These are phyloP conservation scores for Glaciozyma antarctica DNA, from an alignment of 768 basidiomycete species.

Conservation along the genomic window DNA sequence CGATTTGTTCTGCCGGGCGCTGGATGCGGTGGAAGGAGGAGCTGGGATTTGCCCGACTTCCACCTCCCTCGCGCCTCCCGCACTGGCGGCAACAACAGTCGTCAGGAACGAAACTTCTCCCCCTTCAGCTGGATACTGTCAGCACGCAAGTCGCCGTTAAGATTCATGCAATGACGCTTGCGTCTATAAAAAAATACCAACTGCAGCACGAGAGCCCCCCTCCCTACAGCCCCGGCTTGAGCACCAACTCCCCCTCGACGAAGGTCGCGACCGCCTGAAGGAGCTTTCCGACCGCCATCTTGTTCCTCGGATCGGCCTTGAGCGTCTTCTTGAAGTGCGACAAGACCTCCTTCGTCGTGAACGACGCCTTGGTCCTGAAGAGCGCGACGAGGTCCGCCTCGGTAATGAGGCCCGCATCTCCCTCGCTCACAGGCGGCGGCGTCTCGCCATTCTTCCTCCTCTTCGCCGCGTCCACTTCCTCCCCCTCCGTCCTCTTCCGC, in stretches of 20 bases:
- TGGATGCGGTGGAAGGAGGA: too few species aligned
- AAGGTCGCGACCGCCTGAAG: slow-evolving; percentile 19
- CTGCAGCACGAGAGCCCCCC: not conserved
- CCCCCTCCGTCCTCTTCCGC: slow-evolving; percentile 57
- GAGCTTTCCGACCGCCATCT: slow-evolving; percentile 11
- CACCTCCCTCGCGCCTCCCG: too few species aligned
- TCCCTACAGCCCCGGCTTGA: slow-evolving; percentile 21
- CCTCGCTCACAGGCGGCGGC: slow-evolving; percentile 1
- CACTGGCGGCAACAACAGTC: too few species aligned
- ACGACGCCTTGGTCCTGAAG: slow-evolving; percentile 9
- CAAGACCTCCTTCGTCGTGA: slow-evolving; percentile 28
- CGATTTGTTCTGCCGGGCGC: too few species aligned
- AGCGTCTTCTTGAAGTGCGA: slow-evolving; percentile 20
- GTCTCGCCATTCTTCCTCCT: slow-evolving; percentile 10
- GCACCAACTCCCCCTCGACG: slow-evolving; percentile 16
- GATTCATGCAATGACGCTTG: too few species aligned
- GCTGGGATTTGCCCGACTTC: too few species aligned
- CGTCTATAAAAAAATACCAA: not conserved
- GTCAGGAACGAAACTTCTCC: too few species aligned
- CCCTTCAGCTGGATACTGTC: too few species aligned
- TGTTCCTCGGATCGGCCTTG: slow-evolving; percentile 26
- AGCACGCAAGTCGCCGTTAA: too few species aligned
- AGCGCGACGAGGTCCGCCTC: slow-evolving; percentile 19
- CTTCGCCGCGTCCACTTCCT: slow-evolving; percentile 42
- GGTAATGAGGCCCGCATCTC: not conserved